Base-by-base conservation (phyloP, 179 eudicot genomes). In the Gypsophila paniculata region DNA sequence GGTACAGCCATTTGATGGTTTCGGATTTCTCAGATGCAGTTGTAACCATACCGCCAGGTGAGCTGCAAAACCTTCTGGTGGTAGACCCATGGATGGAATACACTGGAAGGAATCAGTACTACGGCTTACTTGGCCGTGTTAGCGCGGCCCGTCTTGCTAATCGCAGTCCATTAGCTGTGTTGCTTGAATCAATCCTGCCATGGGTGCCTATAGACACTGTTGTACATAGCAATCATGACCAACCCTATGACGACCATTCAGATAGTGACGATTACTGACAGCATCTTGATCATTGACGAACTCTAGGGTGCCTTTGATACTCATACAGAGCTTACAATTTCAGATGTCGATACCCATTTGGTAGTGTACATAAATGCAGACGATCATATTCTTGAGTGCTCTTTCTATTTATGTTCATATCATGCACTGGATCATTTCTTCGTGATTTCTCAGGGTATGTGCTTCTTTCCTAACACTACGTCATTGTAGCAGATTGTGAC, bases 21-120 rank as follows among this genome's bases (percentile, higher is more conserved):
- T 87, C 94, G 12, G 96, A 94, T 72, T 93, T 94, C 85, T 94
- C 99, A 13, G 99, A 94, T 81, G 68, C 88, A 34, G 84, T 84
- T 66, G 85, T 91, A 3, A 88, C 96, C 26, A 71, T 91, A 87
- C 98, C 98, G 1, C 99, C 96, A 23, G 96, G 91, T 6, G 81
- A 86, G 68, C 82, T 91, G 81, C 97, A 88, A 72, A 83, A 91
- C 57, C 85, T 91, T 75, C 78, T 94, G 79, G 82, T 84, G 79
- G 79, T 83, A 58, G 91, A 89, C 72, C 96, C 91, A 46, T 75
- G 87, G 72, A 74, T 81, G 80, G 69, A 71, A 51, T 87, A 79
- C 9, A 74, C 65, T 58, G 72, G 65, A 67, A 86, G 77, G 68
- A 77, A 86, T 77, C 81, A 58, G 8, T 80, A 76, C 60, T 85